Base-by-base conservation (phyloP, 345 rosid genomes). In the Lagerstroemia speciosa region DNA sequence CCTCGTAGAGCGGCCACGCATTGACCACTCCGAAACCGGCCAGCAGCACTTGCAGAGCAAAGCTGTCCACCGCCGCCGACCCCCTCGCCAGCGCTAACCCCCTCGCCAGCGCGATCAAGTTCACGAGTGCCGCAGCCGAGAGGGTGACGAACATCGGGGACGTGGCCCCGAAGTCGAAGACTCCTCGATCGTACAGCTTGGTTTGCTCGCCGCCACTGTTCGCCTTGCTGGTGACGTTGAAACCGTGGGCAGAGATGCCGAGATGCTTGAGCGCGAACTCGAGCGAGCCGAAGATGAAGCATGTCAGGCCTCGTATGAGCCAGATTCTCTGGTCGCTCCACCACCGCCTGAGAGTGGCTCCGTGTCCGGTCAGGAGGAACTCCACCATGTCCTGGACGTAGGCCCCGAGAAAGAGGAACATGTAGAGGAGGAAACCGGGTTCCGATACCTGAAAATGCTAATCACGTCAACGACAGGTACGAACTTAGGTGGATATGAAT, bases 271-370 rank as follows among this genome's bases (percentile, higher is more conserved):
- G 86, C 0, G 71, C 11, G 79, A 62, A 89, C 75, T 87, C 89
- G 12, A 72, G 15, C 12, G 64, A 22, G 8, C 87, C 87, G 48
- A 83, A 83, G 0, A 79, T 30, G 67, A 6, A 71, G 62, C 89
- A 67, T 27, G 93, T 67, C 1, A 82, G 9, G 9, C 92, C 87
- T 60, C 78, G 82, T 36, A 93, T 69, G 62, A 71, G 30, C 86
- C 85, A 89, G 50, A 85, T 82, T 60, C 94, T 80, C 66, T 81
- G 94, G 69, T 83, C 89, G 65, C 80, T 89, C 92, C 92, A 87
- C 98, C 97, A 90, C 69, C 66, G 82, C n/a, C 48, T 52, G 70
- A 82, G 52, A 32, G 83, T 83, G n/a, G 84, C 86, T 12, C 82
- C 78, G 33, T 64, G 82, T 9, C 75, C 38, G 5, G 65, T 14